These are phyloP conservation scores for Bipolaris zeicola DNA, from an alignment of 2,329 filamentous ascomycete genomes.

Conservation along the genomic window DNA sequence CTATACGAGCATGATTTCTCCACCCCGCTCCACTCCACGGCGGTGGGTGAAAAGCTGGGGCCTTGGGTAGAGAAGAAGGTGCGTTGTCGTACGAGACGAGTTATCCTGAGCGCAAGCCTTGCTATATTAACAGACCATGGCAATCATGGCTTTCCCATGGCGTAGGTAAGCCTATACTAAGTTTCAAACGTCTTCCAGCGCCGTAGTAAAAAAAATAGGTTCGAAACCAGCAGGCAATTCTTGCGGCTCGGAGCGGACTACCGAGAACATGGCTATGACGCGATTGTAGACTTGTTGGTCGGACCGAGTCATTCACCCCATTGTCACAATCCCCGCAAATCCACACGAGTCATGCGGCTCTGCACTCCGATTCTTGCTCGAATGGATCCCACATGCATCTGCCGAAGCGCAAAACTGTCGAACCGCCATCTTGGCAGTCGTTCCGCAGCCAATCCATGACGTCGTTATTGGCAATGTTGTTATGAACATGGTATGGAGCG, in stretches of 20 bases:
- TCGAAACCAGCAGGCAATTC: not conserved
- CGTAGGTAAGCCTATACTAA: not conserved
- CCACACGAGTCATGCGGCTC: conserved; percentile 1
- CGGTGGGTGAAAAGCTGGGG: not conserved
- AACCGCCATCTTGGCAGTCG: conserved; percentile 28
- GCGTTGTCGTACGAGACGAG: conserved; percentile 12
- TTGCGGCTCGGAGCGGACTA: not conserved
- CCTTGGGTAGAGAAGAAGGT: not conserved
- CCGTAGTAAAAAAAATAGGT: not conserved
- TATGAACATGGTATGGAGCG: conserved; percentile 24
- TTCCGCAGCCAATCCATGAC: conserved; percentile 17
- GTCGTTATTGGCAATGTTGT: conserved; percentile 7
- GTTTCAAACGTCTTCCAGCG: not conserved
- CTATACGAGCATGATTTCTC: not conserved
- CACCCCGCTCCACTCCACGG: conserved; percentile 4
- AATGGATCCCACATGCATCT: conserved; percentile 16
- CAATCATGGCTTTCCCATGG: not conserved
- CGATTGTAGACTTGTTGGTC: not conserved
- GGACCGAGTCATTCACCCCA: conserved; percentile 4
- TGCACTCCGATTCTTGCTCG: conserved; percentile 6
- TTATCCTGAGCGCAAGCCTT: conserved; percentile 5
- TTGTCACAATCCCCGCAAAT: conserved; percentile 8
- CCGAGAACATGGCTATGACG: not conserved
- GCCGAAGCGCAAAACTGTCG: conserved; percentile 22
- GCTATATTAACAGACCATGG: not conserved